A percentile compares a stretch with the other conserved stretches of the same genome.
Evolutionary conservation across 2,329 filamentous ascomycete genomes (phyloP).

Genomic region (Juglanconis juglandina): DNA sequence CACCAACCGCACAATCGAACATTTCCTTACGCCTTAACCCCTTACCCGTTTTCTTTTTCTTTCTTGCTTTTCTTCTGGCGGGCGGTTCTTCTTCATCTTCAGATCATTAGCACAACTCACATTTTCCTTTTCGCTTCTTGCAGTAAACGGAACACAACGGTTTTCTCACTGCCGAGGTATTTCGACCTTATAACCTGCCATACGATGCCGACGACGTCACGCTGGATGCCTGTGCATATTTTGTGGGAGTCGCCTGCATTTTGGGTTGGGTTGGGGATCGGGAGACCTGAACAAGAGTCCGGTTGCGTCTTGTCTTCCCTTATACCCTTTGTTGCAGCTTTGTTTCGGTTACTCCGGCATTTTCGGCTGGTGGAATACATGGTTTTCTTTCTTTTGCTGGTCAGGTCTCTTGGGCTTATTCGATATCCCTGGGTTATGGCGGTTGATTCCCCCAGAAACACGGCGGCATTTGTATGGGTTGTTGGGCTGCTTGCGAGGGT

Average conservation of each 20-base stretch:
- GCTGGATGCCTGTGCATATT: constrained; percentile 9
- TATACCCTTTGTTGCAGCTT: constrained; percentile 15
- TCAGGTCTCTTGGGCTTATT: neutral
- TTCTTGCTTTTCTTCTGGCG: neutral
- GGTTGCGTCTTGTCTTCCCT: constrained; percentile 8
- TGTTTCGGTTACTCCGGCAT: constrained; percentile 2
- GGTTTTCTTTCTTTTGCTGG: constrained; percentile 20
- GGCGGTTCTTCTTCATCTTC: neutral
- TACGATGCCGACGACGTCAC: constrained; percentile 2
- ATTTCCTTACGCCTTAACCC: neutral
- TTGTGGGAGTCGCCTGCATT: neutral
- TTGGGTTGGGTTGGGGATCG: neutral
- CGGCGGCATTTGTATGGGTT: constrained; percentile 9
- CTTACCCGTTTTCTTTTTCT: neutral
- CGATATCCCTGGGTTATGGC: constrained; percentile 14
- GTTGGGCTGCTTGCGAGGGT: neutral
- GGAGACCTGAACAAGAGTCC: constrained; percentile 3
- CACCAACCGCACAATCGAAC: no score
- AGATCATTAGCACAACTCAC: neutral
- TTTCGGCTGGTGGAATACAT: constrained; percentile 10
- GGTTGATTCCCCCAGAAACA: constrained; percentile 9
- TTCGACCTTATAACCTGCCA: neutral
- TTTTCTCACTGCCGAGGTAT: neutral
- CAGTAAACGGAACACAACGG: neutral
- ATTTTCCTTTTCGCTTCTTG: neutral